Percentiles rank a stretch among this genome's conserved stretches.
phyloP scores from a whole-genome alignment of 345 rosid species.

The Zanthoxylum bungeanum region DNA sequence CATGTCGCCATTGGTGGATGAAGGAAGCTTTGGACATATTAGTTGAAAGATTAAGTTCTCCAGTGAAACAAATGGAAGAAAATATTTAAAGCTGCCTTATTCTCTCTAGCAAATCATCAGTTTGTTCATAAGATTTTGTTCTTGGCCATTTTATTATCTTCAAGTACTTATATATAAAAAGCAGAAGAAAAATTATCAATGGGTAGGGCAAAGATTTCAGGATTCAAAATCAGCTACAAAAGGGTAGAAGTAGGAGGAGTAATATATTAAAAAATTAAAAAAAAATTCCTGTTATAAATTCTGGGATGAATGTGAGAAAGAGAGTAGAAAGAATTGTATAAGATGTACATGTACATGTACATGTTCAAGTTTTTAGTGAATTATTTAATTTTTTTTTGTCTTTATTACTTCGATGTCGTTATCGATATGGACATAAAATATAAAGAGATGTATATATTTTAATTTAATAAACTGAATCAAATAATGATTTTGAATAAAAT shows the following conservation, averaged over 20 bases:
- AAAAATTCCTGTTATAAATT: background rate
- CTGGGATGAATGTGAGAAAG: background rate
- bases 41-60: constrained; percentile 37
- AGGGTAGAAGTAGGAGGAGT: background rate
- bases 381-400: background rate
- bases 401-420: no score
- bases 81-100: background rate
- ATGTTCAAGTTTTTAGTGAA: background rate
- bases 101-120: background rate
- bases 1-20: constrained; percentile 92
- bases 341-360: background rate
- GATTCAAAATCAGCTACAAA: background rate
- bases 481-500: no score
- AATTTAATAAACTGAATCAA: no score
- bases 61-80: constrained; percentile 23
- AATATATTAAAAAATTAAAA: no score
- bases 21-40: constrained; percentile 76
- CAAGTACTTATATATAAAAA: background rate
- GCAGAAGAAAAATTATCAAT: background rate
- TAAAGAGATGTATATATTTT: background rate
- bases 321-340: background rate
- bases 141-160: background rate
- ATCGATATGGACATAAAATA: no score
- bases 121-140: background rate
- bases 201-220: background rate